Percentiles rank a stretch among this genome's conserved stretches.
Conservation (phyloP, 371 early-diverging fungal genomes). For the Zychaea mexicana region DNA sequence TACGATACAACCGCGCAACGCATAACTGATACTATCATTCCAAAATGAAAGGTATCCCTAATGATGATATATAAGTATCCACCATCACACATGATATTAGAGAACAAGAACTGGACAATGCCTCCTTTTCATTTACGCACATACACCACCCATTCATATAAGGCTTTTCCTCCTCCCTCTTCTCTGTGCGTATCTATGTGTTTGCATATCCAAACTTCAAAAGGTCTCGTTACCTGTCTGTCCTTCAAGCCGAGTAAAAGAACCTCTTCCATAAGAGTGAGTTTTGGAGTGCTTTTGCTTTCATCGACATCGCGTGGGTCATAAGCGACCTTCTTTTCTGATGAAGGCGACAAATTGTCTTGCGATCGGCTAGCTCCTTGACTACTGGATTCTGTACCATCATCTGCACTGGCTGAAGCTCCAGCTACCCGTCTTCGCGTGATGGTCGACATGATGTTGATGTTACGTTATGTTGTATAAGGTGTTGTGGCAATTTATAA, state of each 20-base stretch:
- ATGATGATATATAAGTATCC: neutral
- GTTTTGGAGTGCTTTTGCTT: slow-evolving; percentile 65
- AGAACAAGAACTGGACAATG: no score
- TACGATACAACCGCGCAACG: slow-evolving; percentile 91
- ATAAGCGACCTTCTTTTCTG: slow-evolving; percentile 47
- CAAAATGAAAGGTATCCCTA: slow-evolving; percentile 96
- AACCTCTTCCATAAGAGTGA: slow-evolving; percentile 95
- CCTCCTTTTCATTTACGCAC: neutral
- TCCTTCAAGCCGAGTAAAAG: slow-evolving; percentile 94
- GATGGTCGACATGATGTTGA: slow-evolving; percentile 40
- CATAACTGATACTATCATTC: slow-evolving; percentile 98
- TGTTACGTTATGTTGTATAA: no score
- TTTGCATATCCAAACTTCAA: neutral
- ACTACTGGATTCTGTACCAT: neutral
- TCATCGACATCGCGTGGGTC: slow-evolving; percentile 62
- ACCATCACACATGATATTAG: no score
- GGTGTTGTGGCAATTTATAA: no score
- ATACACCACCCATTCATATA: no score
- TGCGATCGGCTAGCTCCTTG: slow-evolving; percentile 4
- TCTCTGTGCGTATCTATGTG: no score
- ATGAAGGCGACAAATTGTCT: slow-evolving; percentile 14
- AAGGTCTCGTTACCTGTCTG: slow-evolving; percentile 69
- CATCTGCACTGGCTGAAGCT: neutral
- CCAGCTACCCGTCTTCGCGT: slow-evolving; percentile 47
- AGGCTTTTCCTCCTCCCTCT: neutral